A percentile compares a stretch with the other conserved stretches of the same genome.
Conservation (phyloP, 2,329 filamentous ascomycete genomes). For the Colletotrichum sp. region DNA sequence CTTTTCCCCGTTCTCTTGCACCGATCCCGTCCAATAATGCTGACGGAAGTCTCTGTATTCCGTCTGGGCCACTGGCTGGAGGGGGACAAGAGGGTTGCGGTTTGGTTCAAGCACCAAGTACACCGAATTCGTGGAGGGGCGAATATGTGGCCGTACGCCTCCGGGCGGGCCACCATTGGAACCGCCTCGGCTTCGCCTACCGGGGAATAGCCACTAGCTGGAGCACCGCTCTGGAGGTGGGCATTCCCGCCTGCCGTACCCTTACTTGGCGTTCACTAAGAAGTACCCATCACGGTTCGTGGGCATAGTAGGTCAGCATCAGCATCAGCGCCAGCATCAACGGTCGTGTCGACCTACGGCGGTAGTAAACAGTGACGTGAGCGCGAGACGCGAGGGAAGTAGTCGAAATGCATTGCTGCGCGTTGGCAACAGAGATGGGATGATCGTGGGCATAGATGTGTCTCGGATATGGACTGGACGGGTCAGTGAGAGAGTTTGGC, state of each 20-base stretch:
- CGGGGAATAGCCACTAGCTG: not conserved
- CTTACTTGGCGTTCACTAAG: not conserved
- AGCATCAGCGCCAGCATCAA: not conserved
- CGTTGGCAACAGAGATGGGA: not conserved
- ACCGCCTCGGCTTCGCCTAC: slow-evolving; percentile 4
- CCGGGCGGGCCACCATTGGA: not conserved
- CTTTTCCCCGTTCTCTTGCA: not conserved
- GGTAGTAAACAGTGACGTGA: not conserved
- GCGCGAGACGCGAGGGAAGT: slow-evolving; percentile 10
- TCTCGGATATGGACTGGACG: slow-evolving; percentile 6
- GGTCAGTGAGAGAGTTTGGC: not conserved
- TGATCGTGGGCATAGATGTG: slow-evolving; percentile 3
- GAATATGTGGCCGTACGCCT: not conserved
- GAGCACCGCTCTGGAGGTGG: not conserved
- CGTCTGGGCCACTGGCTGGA: not conserved
- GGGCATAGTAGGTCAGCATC: not conserved
- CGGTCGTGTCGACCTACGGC: not conserved
- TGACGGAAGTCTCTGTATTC: not conserved
- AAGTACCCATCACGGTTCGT: not conserved
- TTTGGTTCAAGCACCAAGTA: not conserved
- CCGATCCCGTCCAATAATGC: slow-evolving; percentile 6
- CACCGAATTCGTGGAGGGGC: not conserved
- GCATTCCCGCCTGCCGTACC: slow-evolving; percentile 2
- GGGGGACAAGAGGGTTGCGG: not conserved
- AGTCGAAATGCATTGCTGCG: not conserved